Percentiles rank a stretch among this genome's conserved stretches.
Evolutionary conservation across 208 protist genomes (phyloP).

Genomic region (Zelonia costaricensis): DNA sequence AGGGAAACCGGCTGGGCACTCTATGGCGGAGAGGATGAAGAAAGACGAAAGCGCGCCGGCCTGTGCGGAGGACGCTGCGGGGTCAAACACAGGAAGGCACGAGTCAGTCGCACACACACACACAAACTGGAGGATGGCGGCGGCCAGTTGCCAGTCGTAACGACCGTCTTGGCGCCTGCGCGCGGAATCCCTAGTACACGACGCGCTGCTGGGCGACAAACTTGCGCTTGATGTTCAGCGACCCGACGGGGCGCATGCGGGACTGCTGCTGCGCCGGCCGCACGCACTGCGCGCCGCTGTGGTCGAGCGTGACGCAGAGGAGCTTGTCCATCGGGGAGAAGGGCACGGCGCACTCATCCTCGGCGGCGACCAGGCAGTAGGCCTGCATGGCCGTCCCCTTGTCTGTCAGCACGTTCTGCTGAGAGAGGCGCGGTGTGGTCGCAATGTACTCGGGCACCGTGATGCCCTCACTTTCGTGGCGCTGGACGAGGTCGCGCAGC

Average conservation of each 20-base stretch:
- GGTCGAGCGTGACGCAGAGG: conserved; percentile 1
- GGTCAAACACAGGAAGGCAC: too few species aligned
- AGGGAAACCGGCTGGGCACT: too few species aligned
- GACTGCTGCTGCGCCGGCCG: not conserved
- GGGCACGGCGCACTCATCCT: conserved; percentile 9
- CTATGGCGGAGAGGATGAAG: not conserved
- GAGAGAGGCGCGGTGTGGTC: conserved; percentile 34
- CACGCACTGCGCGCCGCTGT: not conserved
- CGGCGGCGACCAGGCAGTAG: conserved; percentile 64
- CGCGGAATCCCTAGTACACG: conserved; percentile 1
- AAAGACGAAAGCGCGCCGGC: not conserved
- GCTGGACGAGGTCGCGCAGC: conserved; percentile 68
- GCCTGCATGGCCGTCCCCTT: conserved; percentile 61
- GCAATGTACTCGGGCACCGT: conserved; percentile 80
- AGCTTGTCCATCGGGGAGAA: conserved; percentile 6
- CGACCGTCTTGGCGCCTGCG: not conserved
- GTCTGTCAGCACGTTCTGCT: conserved; percentile 64
- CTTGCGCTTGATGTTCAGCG: conserved; percentile 1
- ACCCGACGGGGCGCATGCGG: conserved; percentile 3
- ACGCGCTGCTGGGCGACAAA: not conserved
- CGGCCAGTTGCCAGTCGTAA: too few species aligned
- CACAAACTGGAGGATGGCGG: too few species aligned
- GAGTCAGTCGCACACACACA: not conserved
- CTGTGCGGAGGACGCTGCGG: not conserved
- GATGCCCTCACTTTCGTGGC: conserved; percentile 33